phyloP scores from a whole-genome alignment of 225 moss, liverwort and hornwort species.

The Sphagnum tenellum region DNA sequence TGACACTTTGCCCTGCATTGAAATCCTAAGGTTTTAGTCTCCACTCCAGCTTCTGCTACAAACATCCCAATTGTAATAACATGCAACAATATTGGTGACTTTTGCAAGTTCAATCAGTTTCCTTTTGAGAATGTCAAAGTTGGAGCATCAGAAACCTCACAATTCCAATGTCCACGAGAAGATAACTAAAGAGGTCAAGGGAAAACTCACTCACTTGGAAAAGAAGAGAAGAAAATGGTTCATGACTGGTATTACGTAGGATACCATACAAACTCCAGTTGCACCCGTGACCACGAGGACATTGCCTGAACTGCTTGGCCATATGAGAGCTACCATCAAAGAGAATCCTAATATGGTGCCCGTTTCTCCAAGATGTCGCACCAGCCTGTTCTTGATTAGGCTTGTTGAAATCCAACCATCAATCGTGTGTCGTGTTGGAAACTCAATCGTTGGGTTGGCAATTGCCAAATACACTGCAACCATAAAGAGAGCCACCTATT shows the following conservation, averaged over 20 bases:
- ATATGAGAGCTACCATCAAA: conserved; percentile 22
- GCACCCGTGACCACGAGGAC: conserved; percentile 41
- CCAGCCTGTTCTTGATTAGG: conserved; percentile 1
- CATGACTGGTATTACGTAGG: conserved; percentile 44
- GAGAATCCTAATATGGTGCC: conserved; percentile 13
- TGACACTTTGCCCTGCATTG: conserved; percentile 21
- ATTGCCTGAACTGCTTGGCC: conserved; percentile 26
- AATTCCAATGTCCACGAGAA: no score
- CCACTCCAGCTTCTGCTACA: neutral
- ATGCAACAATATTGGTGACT: neutral
- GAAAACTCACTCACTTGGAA: neutral
- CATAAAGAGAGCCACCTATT: no score
- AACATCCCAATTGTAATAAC: neutral
- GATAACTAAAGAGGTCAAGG: no score
- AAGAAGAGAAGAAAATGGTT: conserved; percentile 43
- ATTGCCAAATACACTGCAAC: conserved; percentile 39
- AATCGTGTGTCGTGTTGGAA: conserved; percentile 40
- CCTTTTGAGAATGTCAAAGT: neutral
- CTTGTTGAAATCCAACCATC: conserved; percentile 37
- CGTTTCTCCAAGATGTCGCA: conserved; percentile 20
- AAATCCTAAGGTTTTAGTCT: neutral
- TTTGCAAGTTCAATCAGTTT: neutral
- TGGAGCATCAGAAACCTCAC: neutral
- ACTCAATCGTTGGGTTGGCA: conserved; percentile 24
- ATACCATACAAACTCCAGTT: conserved; percentile 57